Base-by-base conservation (phyloP, 148 eudicot species). In the Vaccinium vitisidaea region DNA sequence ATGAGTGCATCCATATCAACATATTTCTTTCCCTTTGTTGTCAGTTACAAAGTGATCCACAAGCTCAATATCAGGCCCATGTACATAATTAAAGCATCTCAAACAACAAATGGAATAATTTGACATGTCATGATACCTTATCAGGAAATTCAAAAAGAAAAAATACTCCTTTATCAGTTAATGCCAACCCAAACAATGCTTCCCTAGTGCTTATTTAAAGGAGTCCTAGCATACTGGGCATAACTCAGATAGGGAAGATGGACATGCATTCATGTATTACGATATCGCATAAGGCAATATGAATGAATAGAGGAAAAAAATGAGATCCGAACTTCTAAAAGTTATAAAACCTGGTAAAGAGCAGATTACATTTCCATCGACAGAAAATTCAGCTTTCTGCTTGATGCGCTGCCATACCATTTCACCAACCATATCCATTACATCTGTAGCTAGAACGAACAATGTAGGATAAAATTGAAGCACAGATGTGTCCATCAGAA, bases 401-500 rank as follows among this genome's bases (percentile, higher is more conserved):
- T 84, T 93, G 79, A 94, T 92, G 82, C 95, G 94, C 84, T 88
- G 89, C 98, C 95, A 92, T 79, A 94, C 95, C 92, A 93, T 71
- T 84, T 91, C 90, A 82, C 98, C 98, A 81, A 94, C 90, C 95
- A 90, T 88, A 86, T 92, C 95, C 85, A 94, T 82, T 84, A 94
- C 89, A 85, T 93, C 95, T 55, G 94, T 93, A 77, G 91, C 95
- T 87, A 91, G 85, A 89, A 90, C 89, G 83, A 94, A 94, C 82
- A 93, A 83, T 52, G 92, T 93, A 65, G 98, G 98, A 90, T 94
- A 94, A 92, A 94, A 93, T 67, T 94, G 95, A 77, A 87, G 86
- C 78, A 88, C 89, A 43, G 90, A 80, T 32, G 93, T 90, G 85
- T 94, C 94, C 90, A 86, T 89, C 87, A 93, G 89, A 89, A 93